These are phyloP conservation scores for Mixia osmundae DNA, from an alignment of 1,284 basidiomycete genomes.

Conservation along the genomic window DNA sequence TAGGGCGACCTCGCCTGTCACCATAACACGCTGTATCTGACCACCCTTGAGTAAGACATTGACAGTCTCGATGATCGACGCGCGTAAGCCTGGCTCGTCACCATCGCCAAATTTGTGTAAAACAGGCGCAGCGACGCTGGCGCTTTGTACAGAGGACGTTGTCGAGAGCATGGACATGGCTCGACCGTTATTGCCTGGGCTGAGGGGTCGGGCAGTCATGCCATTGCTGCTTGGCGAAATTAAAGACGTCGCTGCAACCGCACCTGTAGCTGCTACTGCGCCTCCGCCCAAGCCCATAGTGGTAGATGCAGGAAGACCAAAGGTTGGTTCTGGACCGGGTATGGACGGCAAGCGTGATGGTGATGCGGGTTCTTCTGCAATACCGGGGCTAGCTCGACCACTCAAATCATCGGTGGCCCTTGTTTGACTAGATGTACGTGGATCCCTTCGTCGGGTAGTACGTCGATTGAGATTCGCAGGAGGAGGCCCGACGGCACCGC, in stretches of 20 bases:
- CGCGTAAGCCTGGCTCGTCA: slow-evolving; percentile 20
- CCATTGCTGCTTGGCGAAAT: not conserved
- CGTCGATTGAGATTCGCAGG: no score
- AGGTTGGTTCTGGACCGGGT: no score
- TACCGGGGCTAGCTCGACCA: no score
- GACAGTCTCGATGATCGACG: slow-evolving; percentile 28
- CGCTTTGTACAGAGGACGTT: slow-evolving; percentile 3
- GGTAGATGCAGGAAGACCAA: no score
- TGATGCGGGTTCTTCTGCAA: no score
- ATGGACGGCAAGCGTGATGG: no score
- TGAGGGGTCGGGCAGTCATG: not conserved
- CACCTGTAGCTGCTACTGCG: not conserved
- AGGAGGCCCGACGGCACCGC: no score
- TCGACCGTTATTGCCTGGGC: slow-evolving; percentile 2
- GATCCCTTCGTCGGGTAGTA: no score
- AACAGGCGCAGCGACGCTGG: not conserved
- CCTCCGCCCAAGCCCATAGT: no score
- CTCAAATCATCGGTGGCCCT: no score
- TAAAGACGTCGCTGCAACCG: no score
- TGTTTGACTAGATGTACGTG: no score
- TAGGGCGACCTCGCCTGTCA: slow-evolving; percentile 29
- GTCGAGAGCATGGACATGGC: slow-evolving; percentile 11
- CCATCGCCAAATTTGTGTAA: slow-evolving; percentile 11
- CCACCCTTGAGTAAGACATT: slow-evolving; percentile 26
- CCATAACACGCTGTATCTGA: slow-evolving; percentile 24